These are phyloP conservation scores for Nannizziopsis barbatae DNA, from an alignment of 2,329 filamentous ascomycete species.

Conservation along the genomic window DNA sequence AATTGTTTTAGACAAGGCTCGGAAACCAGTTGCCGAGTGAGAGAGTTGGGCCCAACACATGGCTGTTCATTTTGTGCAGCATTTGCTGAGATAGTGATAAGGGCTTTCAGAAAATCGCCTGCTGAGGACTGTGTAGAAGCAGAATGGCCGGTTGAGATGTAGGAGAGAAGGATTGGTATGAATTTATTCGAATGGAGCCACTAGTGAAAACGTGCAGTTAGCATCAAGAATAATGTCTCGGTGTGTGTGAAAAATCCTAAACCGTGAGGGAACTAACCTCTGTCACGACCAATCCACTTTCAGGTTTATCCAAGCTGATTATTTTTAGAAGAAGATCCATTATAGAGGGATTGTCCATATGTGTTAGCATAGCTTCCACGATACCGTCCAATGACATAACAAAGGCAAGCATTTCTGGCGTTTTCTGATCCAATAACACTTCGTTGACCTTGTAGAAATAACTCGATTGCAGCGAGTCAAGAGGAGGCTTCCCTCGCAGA, in stretches of 20 bases:
- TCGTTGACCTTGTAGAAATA: slow-evolving; percentile 99
- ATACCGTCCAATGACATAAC: slow-evolving; percentile 74
- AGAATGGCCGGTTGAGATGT: slow-evolving; percentile 71
- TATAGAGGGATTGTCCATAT: slow-evolving; percentile 94
- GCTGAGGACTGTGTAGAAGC: slow-evolving; percentile 92
- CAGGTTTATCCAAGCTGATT: slow-evolving; percentile 85
- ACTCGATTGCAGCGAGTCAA: slow-evolving; percentile 86
- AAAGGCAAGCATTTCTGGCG: slow-evolving; percentile 87
- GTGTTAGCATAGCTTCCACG: slow-evolving; percentile 73
- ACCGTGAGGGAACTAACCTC: slow-evolving; percentile 50
- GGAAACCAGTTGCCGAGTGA: slow-evolving; percentile 90
- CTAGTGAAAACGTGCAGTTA: slow-evolving; percentile 35
- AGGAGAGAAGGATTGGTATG: slow-evolving; percentile 75
- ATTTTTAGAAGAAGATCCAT: slow-evolving; percentile 97
- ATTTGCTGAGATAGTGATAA: slow-evolving; percentile 97
- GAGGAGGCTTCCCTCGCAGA: slow-evolving; percentile 66
- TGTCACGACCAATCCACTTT: slow-evolving; percentile 83
- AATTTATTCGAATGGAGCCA: slow-evolving; percentile 87
- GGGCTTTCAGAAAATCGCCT: slow-evolving; percentile 94
- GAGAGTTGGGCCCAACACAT: slow-evolving; percentile 95
- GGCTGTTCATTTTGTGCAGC: slow-evolving; percentile 96
- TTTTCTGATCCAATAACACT: slow-evolving; percentile 94
- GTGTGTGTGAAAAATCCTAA: background rate
- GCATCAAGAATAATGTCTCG: background rate
- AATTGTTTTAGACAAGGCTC: slow-evolving; percentile 69